phyloP scores from a whole-genome alignment of 352 stramenopile genomes.

The Elongisporangium anandrum region DNA sequence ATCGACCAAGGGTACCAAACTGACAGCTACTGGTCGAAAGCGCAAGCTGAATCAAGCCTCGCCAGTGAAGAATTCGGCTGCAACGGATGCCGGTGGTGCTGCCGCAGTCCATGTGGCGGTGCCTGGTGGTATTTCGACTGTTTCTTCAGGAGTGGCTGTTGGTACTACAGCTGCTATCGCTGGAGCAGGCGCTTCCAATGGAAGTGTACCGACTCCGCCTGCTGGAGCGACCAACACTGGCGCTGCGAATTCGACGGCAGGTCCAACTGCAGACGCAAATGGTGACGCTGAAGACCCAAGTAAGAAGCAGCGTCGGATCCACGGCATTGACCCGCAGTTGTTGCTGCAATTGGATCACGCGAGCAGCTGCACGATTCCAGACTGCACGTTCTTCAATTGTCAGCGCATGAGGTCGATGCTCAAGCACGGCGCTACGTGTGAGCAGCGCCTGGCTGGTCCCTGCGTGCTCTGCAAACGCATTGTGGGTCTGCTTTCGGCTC shows the following conservation, averaged over 20 bases:
- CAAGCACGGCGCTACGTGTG: conserved; percentile 83
- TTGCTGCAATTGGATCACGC: conserved; percentile 83
- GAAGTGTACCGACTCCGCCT: not conserved
- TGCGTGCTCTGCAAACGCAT: conserved; percentile 87
- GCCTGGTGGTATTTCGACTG: not conserved
- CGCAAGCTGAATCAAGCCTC: conserved; percentile 57
- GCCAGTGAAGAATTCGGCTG: conserved; percentile 10
- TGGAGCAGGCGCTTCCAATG: conserved; percentile 2
- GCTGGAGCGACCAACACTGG: not conserved
- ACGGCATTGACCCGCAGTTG: conserved; percentile 87
- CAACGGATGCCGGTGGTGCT: conserved; percentile 1
- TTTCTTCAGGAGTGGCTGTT: not conserved
- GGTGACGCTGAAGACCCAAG: conserved; percentile 67
- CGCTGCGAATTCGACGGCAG: conserved; percentile 4
- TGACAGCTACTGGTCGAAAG: conserved; percentile 45
- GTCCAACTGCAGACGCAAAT: conserved; percentile 5
- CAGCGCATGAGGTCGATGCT: conserved; percentile 87
- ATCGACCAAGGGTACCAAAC: conserved; percentile 20
- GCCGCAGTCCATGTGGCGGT: not conserved
- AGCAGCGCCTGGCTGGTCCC: conserved; percentile 72
- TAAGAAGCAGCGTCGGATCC: conserved; percentile 88
- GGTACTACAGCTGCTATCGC: conserved; percentile 3
- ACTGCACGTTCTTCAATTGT: conserved; percentile 85
- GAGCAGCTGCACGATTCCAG: conserved; percentile 57
- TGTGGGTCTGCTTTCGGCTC: conserved; percentile 73